Evolutionary conservation across 257 asterid genomes (phyloP).

Genomic region (Nicotiana knightiana): DNA sequence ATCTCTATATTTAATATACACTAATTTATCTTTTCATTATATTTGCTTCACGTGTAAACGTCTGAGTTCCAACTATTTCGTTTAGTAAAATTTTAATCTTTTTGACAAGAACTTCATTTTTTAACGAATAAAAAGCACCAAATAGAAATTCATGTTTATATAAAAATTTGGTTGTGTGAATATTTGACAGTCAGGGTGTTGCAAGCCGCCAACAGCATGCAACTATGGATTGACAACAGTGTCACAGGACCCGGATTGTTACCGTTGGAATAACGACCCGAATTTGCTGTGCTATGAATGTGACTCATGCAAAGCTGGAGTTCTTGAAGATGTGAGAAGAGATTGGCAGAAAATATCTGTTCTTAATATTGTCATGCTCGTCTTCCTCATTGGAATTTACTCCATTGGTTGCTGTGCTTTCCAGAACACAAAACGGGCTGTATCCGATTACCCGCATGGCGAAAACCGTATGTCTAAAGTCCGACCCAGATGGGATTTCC

Average conservation of each 20-base stretch:
- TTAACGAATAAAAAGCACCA: too few species aligned
- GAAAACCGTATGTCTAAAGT: slow-evolving; percentile 72
- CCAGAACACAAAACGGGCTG: slow-evolving; percentile 63
- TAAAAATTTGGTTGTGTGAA: too few species aligned
- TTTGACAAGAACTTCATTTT: too few species aligned
- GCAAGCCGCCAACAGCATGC: slow-evolving; percentile 96
- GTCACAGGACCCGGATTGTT: slow-evolving; percentile 76
- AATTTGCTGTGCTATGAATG: slow-evolving; percentile 76
- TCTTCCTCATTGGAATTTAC: slow-evolving; percentile 74
- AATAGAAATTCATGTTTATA: too few species aligned
- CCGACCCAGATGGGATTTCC: slow-evolving; percentile 91
- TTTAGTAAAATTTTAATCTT: too few species aligned
- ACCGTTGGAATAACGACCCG: slow-evolving; percentile 73
- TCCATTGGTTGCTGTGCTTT: slow-evolving; percentile 93
- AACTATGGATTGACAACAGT: slow-evolving; percentile 44
- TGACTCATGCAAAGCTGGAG: slow-evolving; percentile 94
- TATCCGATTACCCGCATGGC: slow-evolving; percentile 58
- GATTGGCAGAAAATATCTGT: slow-evolving; percentile 90
- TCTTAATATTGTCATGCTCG: slow-evolving; percentile 68
- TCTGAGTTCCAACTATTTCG: too few species aligned
- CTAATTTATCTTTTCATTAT: too few species aligned
- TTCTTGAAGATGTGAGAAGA: slow-evolving; percentile 64
- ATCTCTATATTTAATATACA: too few species aligned
- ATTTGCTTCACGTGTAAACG: too few species aligned
- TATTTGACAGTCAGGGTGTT: slow-evolving; percentile 75